A percentile compares a stretch with the other conserved stretches of the same genome.
Conservation (phyloP, 2,329 filamentous ascomycete genomes). For the Fusarium continuum region DNA sequence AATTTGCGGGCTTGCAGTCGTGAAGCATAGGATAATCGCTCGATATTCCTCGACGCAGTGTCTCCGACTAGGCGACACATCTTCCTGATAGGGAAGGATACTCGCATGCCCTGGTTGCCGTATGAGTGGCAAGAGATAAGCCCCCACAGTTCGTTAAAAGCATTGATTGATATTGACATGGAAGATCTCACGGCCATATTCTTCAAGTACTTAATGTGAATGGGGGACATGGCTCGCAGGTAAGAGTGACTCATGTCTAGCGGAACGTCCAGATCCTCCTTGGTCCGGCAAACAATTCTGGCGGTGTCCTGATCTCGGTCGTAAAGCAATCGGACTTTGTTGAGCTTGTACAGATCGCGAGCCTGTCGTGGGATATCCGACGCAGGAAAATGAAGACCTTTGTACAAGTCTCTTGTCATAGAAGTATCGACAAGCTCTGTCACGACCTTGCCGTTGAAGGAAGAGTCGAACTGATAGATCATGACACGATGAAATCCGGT, state of each 20-base stretch:
- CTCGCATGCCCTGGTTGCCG: constrained; percentile 81
- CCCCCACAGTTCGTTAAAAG: constrained; percentile 86
- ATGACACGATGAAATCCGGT: constrained; percentile 93
- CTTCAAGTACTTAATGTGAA: constrained; percentile 84
- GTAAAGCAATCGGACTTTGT: constrained; percentile 88
- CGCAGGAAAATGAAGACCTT: constrained; percentile 87
- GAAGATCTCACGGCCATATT: constrained; percentile 94
- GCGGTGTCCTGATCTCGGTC: constrained; percentile 84
- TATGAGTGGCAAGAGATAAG: constrained; percentile 88
- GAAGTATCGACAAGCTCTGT: constrained; percentile 85
- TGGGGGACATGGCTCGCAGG: constrained; percentile 88
- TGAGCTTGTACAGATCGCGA: constrained; percentile 87
- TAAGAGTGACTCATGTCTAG: constrained; percentile 87
- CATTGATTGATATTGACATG: constrained; percentile 94
- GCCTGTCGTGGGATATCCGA: constrained; percentile 88
- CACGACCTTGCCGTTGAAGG: constrained; percentile 86
- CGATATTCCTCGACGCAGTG: constrained; percentile 85
- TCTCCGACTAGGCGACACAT: constrained; percentile 91
- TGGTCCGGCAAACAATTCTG: constrained; percentile 79
- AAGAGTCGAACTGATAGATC: constrained; percentile 88
- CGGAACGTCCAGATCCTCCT: constrained; percentile 76
- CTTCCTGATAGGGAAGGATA: constrained; percentile 89
- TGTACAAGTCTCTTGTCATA: constrained; percentile 83
- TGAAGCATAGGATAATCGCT: constrained; percentile 85
- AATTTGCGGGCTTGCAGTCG: constrained; percentile 86